These are phyloP conservation scores for Botrytis byssoidea DNA, from an alignment of 2,329 filamentous ascomycete genomes.

Conservation along the genomic window DNA sequence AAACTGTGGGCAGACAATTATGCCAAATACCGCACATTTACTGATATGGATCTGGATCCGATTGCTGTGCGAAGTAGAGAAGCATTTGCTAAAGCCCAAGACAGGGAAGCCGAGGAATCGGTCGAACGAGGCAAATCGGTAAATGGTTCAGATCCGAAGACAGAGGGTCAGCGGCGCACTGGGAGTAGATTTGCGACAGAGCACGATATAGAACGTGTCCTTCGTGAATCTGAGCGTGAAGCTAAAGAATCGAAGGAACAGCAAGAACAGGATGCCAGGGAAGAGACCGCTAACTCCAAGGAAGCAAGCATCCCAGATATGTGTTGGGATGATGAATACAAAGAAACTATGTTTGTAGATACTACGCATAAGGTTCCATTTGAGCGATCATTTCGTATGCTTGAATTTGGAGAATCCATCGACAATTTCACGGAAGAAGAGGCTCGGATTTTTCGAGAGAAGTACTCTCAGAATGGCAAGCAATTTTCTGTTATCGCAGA, in stretches of 20 bases:
- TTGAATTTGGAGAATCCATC: slow-evolving; percentile 69
- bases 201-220: slow-evolving; percentile 67
- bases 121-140: slow-evolving; percentile 32
- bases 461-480: slow-evolving; percentile 74
- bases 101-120: slow-evolving; percentile 32
- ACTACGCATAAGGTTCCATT: slow-evolving; percentile 63
- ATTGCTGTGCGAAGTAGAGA: slow-evolving; percentile 35
- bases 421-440: slow-evolving; percentile 76
- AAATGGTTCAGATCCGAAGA: slow-evolving; percentile 52
- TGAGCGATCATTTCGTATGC: slow-evolving; percentile 65
- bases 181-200: slow-evolving; percentile 65
- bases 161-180: slow-evolving; percentile 52
- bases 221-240: slow-evolving; percentile 69
- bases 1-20: slow-evolving; percentile 34
- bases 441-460: slow-evolving; percentile 67
- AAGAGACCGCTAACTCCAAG: slow-evolving; percentile 71
- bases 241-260: slow-evolving; percentile 70
- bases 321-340: slow-evolving; percentile 61
- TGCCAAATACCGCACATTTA: slow-evolving; percentile 34
- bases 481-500: slow-evolving; percentile 79
- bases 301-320: slow-evolving; percentile 74
- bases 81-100: slow-evolving; percentile 33
- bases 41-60: slow-evolving; percentile 35
- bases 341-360: slow-evolving; percentile 61
- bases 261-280: slow-evolving; percentile 61